Conservation (phyloP, 2,329 filamentous ascomycete genomes). For the Alternaria metachromatica region DNA sequence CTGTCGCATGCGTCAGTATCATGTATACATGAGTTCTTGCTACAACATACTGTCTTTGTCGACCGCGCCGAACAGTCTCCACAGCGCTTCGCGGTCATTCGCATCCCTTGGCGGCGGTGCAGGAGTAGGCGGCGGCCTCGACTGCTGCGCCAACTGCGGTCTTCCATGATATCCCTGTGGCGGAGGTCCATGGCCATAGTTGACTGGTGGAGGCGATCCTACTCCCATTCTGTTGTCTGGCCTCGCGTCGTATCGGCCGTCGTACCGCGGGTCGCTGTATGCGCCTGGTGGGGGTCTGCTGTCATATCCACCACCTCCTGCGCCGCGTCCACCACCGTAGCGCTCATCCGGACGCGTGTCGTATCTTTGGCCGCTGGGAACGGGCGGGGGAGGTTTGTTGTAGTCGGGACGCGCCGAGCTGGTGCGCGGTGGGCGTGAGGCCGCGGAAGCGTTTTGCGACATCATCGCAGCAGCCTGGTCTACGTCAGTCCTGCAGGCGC, state of each 20-base stretch:
- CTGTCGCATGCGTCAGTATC: slow-evolving; percentile 47
- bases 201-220: slow-evolving; percentile 56
- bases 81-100: slow-evolving; percentile 73
- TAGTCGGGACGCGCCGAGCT: slow-evolving; percentile 48
- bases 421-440: slow-evolving; percentile 42
- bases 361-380: slow-evolving; percentile 32
- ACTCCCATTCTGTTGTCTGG: slow-evolving; percentile 44
- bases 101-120: slow-evolving; percentile 60
- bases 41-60: slow-evolving; percentile 74
- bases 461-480: slow-evolving; percentile 53
- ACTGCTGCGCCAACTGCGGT: slow-evolving; percentile 60
- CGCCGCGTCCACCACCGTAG: slow-evolving; percentile 35
- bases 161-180: slow-evolving; percentile 70
- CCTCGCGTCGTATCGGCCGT: slow-evolving; percentile 36
- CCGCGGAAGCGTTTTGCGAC: slow-evolving; percentile 23
- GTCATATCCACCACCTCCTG: slow-evolving; percentile 34
- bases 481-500: slow-evolving; percentile 6
- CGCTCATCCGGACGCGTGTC: slow-evolving; percentile 49
- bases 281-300: slow-evolving; percentile 47
- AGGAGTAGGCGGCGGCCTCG: slow-evolving; percentile 54
- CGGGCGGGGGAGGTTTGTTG: slow-evolving; percentile 53
- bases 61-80: slow-evolving; percentile 87
- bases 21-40: too few relatives aligned
- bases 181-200: slow-evolving; percentile 61
- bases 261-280: slow-evolving; percentile 47